Evolutionary conservation across 2,329 filamentous ascomycete species (phyloP), one percentile per base, ranked within the genome.

Genomic region (Cyanodermella asteris): DNA sequence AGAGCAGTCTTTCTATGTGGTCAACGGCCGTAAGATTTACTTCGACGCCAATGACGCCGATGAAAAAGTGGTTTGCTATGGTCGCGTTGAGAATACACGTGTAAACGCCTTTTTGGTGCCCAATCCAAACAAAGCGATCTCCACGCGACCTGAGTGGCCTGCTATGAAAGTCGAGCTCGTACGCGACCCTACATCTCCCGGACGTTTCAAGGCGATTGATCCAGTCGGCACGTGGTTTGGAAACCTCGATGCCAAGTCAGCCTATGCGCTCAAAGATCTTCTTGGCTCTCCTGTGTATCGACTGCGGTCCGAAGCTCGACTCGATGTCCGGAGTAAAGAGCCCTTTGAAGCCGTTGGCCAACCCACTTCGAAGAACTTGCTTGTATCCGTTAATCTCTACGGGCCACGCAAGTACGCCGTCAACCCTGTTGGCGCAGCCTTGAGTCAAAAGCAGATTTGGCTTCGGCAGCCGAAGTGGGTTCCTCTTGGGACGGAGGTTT

Each of bases 41-140:
- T 47, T 61, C 12, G 51, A 68, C 18, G 45, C 69, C 9, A 57
- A 60, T 20, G 61, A 75, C 28, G 57, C 66, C 16, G 61, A 56
- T 23, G 60, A 69, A 12, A 65, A 77, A 40, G 68, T 78, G 39
- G 72, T 90, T 4, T 90, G 78, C 47, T 81, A 76, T 40, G 80
- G 80, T 20, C 73, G 74, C 49, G 49, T 90, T 12, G 69, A 78
- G 27, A 61, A 59, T 11, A 64, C 69, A 3, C 63, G 54, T 27
- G 54, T 87, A 20, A 67, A 71, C 33, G 73, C 72, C 31, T 60
- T 66, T 37, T 51, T 56, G 18, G 65, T 84, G 2, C 80, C 78
- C 0, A 78, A 70, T 37, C 67, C 72, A 2, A 61, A 61, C 16
- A 57, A 64, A 30, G 53, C 60, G 12, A 52, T 74, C 7, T 67